These are phyloP conservation scores for Saccharum spontaneum DNA, from an alignment of 176 grass and related monocot genomes.

Conservation along the genomic window DNA sequence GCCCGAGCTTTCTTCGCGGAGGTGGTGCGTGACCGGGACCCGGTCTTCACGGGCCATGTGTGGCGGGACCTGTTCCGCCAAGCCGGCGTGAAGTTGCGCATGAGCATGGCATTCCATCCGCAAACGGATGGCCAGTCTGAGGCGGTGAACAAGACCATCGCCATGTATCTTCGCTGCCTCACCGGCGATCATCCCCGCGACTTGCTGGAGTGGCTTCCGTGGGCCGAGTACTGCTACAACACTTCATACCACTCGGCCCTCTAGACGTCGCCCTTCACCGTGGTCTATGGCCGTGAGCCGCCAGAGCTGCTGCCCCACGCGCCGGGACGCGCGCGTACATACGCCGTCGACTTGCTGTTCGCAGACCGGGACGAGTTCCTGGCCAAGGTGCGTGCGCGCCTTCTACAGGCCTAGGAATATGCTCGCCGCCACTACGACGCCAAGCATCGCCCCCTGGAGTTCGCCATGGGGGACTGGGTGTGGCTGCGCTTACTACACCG, in stretches of 20 bases:
- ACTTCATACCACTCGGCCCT: background rate
- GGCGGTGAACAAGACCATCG: background rate
- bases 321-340: no score
- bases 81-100: no score
- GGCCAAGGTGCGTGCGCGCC: no score
- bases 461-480: background rate
- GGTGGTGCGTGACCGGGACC: background rate
- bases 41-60: background rate
- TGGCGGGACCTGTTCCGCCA: no score
- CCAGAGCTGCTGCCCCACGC: background rate
- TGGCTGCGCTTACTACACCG: background rate
- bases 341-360: no score
- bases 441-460: background rate
- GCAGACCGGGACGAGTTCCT: no score
- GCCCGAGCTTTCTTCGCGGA: background rate
- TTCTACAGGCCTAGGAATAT: background rate
- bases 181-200: background rate
- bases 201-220: background rate
- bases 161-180: background rate
- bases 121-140: no score
- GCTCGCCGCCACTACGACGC: background rate
- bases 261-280: fast-evolving
- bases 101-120: no score
- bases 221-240: background rate
- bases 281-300: background rate